These are phyloP conservation scores for Quercus mongolica DNA, from an alignment of 306 rosid species.

Conservation along the genomic window DNA sequence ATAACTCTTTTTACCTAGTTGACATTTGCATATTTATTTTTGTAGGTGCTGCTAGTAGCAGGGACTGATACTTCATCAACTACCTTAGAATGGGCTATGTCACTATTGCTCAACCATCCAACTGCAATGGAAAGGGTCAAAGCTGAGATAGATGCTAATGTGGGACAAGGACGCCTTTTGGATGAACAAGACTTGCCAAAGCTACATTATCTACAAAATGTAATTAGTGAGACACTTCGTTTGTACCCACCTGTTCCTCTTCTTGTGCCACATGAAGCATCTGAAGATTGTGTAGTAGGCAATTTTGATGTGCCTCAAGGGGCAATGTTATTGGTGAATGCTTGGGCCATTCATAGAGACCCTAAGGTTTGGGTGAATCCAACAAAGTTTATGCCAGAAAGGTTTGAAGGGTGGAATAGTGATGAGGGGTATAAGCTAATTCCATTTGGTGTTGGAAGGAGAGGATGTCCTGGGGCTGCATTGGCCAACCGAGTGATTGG, in stretches of 20 bases:
- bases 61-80: conserved; percentile 27
- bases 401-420: conserved; percentile 21
- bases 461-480: conserved; percentile 17
- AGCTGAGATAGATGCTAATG: not conserved
- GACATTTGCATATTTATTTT: not conserved
- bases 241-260: conserved; percentile 33
- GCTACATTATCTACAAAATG: conserved; percentile 18
- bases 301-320: conserved; percentile 38
- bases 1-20: not conserved
- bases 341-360: conserved; percentile 46
- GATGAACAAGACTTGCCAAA: conserved; percentile 27
- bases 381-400: conserved; percentile 26
- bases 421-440: conserved; percentile 12
- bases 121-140: conserved; percentile 13
- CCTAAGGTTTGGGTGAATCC: conserved; percentile 27
- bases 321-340: conserved; percentile 34
- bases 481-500: conserved; percentile 6
- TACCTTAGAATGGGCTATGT: conserved; percentile 35
- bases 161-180: conserved; percentile 10
- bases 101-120: conserved; percentile 28
- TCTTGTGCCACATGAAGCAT: conserved; percentile 40
- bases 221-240: conserved; percentile 38
- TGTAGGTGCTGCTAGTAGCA: conserved; percentile 8
- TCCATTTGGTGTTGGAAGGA: conserved; percentile 22
- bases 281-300: conserved; percentile 20